Percentiles rank a stretch among this genome's conserved stretches.
These are phyloP conservation scores for Apiotrichum porosum DNA, from an alignment of 1,284 basidiomycete species.

Conservation along the genomic window DNA sequence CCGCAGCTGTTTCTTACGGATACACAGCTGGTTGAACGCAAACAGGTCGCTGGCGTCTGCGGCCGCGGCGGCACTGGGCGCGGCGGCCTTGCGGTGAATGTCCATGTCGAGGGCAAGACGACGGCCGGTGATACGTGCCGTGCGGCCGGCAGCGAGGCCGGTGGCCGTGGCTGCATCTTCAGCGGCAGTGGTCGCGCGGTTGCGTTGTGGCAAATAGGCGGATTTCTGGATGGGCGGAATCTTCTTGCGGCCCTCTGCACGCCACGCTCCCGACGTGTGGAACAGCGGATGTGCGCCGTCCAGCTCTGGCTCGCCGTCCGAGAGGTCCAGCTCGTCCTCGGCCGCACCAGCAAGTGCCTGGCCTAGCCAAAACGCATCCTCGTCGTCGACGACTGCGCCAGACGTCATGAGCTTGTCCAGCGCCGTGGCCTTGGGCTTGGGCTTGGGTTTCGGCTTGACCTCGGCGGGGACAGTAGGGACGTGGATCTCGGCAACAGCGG, in stretches of 20 bases:
- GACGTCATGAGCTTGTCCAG: slow-evolving; percentile 37
- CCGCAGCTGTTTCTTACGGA: slow-evolving; percentile 93
- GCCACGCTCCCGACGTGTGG: slow-evolving; percentile 42
- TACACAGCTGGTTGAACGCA: slow-evolving; percentile 98
- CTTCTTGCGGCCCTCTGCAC: slow-evolving; percentile 92
- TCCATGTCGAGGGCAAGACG: slow-evolving; percentile 90
- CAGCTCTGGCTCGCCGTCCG: slow-evolving; percentile 19
- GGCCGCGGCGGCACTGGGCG: neutral
- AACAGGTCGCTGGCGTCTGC: slow-evolving; percentile 56
- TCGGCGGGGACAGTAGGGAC: too few relatives aligned
- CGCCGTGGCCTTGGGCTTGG: slow-evolving; percentile 19
- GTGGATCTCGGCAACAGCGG: slow-evolving; percentile 32
- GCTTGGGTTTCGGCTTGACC: slow-evolving; percentile 16
- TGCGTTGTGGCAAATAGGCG: slow-evolving; percentile 64
- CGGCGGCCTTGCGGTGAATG: slow-evolving; percentile 65
- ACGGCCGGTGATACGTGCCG: slow-evolving; percentile 90
- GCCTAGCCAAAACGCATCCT: slow-evolving; percentile 81
- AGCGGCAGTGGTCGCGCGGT: slow-evolving; percentile 52
- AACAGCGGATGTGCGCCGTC: slow-evolving; percentile 34
- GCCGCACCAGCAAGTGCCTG: slow-evolving; percentile 55
- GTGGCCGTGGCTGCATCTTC: slow-evolving; percentile 34
- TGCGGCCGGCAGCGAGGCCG: slow-evolving; percentile 65
- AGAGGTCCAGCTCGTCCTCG: slow-evolving; percentile 26
- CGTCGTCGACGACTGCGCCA: slow-evolving; percentile 74
- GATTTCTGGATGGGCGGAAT: slow-evolving; percentile 89